Conservation (phyloP, 257 asterid genomes). For the Plantago ovata region DNA sequence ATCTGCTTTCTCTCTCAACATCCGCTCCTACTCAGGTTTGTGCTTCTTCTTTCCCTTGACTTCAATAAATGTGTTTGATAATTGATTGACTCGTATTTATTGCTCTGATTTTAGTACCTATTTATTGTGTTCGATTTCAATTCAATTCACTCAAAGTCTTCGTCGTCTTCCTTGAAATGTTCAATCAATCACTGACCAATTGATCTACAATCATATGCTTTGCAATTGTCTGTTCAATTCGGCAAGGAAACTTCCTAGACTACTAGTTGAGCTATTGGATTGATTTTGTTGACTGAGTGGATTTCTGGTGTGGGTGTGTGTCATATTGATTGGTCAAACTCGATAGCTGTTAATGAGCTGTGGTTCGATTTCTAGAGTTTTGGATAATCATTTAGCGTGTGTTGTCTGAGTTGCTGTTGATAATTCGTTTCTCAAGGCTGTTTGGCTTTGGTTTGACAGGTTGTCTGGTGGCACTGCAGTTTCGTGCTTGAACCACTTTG, state of each 20-base stretch:
- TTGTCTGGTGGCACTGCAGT: slow-evolving; percentile 16
- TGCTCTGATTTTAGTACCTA: slow-evolving; percentile 1
- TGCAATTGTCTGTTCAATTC: slow-evolving; percentile 18
- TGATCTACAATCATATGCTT: slow-evolving; percentile 9
- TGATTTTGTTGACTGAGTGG: background rate
- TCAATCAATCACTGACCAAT: background rate
- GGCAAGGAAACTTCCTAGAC: slow-evolving; percentile 1
- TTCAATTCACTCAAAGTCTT: slow-evolving; percentile 8
- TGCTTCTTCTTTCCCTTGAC: slow-evolving; percentile 41
- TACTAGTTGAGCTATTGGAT: slow-evolving; percentile 6
- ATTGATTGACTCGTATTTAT: background rate
- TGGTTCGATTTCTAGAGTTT: no score
- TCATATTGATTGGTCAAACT: no score
- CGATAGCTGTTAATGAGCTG: no score
- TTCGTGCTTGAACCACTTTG: slow-evolving; percentile 16
- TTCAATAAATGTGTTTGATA: slow-evolving; percentile 37
- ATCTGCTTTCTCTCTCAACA: slow-evolving; percentile 19
- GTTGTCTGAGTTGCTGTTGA: no score
- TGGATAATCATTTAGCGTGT: no score
- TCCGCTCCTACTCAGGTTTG: slow-evolving; percentile 43
- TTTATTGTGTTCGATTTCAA: slow-evolving; percentile 12
- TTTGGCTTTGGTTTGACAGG: slow-evolving; percentile 21
- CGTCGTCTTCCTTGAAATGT: slow-evolving; percentile 23
- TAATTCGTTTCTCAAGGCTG: background rate
- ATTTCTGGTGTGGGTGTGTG: slow-evolving; percentile 17